These are phyloP conservation scores for Amanita molliuscula DNA, from an alignment of 768 basidiomycete genomes.

Conservation along the genomic window DNA sequence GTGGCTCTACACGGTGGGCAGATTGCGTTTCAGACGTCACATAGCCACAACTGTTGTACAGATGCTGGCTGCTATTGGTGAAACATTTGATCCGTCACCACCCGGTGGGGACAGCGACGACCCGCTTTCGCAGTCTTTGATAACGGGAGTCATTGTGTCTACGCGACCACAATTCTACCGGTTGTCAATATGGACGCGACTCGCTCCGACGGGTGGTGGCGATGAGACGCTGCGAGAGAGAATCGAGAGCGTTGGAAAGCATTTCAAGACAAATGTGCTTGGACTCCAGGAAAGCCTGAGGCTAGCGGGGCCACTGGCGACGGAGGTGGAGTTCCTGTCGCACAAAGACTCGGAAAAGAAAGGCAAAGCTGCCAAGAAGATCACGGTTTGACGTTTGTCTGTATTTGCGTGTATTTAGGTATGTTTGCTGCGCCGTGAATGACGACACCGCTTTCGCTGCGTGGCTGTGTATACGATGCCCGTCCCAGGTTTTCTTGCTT, in stretches of 20 bases:
- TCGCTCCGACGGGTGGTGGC: constrained; percentile 50
- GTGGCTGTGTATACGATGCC: constrained; percentile 33
- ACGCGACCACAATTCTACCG: constrained; percentile 94
- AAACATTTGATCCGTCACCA: constrained; percentile 91
- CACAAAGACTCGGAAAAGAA: constrained; percentile 96
- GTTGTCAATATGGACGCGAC: constrained; percentile 94
- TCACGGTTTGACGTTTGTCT: constrained; percentile 39
- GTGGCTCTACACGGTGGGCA: constrained; percentile 92
- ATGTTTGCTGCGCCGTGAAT: constrained; percentile 18
- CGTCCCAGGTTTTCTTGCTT: constrained; percentile 50
- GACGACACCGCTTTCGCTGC: constrained; percentile 10
- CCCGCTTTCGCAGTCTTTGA: constrained; percentile 41
- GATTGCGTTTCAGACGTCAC: background rate
- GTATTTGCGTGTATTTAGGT: constrained; percentile 15
- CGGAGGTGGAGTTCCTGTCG: constrained; percentile 90
- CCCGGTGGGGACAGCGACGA: constrained; percentile 29
- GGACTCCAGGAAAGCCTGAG: constrained; percentile 69
- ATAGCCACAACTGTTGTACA: constrained; percentile 21
- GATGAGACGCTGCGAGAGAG: constrained; percentile 59
- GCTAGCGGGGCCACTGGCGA: constrained; percentile 78
- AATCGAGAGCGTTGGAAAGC: constrained; percentile 73
- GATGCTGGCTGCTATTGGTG: constrained; percentile 99
- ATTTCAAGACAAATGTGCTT: constrained; percentile 89
- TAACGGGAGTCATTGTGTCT: constrained; percentile 92
- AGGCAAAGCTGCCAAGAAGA: constrained; percentile 75